phyloP scores from a whole-genome alignment of 2,329 filamentous ascomycete species.

The Hypomyces perniciosus region DNA sequence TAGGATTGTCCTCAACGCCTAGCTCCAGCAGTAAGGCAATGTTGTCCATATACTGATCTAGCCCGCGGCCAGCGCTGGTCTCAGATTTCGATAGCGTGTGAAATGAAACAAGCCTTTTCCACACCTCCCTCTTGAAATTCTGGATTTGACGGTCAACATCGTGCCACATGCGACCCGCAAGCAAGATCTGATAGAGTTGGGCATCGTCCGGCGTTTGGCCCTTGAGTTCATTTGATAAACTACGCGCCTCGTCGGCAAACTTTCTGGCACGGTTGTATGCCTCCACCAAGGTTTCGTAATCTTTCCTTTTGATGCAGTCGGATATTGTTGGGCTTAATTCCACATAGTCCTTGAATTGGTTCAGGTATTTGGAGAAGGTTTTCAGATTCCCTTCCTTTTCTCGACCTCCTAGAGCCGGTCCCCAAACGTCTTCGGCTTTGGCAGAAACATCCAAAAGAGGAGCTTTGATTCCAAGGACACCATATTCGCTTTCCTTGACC shows the following conservation, averaged over 20 bases:
- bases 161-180: conserved; percentile 91
- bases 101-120: conserved; percentile 69
- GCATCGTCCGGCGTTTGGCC: conserved; percentile 61
- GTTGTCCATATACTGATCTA: conserved; percentile 84
- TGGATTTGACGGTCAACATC: conserved; percentile 86
- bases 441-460: conserved; percentile 85
- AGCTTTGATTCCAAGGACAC: conserved; percentile 78
- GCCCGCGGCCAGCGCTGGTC: conserved; percentile 45
- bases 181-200: conserved; percentile 78
- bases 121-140: conserved; percentile 80
- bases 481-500: conserved; percentile 87
- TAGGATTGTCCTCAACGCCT: conserved; percentile 91
- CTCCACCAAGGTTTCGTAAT: conserved; percentile 82
- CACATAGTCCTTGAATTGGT: conserved; percentile 74
- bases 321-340: conserved; percentile 72
- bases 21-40: conserved; percentile 87
- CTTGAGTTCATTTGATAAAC: conserved; percentile 53
- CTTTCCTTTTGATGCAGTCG: conserved; percentile 82
- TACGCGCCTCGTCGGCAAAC: conserved; percentile 71
- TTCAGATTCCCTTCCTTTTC: conserved; percentile 88
- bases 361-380: conserved; percentile 66
- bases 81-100: conserved; percentile 52
- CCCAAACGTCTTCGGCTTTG: conserved; percentile 97
- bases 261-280: conserved; percentile 79
- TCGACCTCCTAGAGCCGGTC: conserved; percentile 81